phyloP scores from a whole-genome alignment of 2,329 filamentous ascomycete genomes.

The Calycina herbarum region DNA sequence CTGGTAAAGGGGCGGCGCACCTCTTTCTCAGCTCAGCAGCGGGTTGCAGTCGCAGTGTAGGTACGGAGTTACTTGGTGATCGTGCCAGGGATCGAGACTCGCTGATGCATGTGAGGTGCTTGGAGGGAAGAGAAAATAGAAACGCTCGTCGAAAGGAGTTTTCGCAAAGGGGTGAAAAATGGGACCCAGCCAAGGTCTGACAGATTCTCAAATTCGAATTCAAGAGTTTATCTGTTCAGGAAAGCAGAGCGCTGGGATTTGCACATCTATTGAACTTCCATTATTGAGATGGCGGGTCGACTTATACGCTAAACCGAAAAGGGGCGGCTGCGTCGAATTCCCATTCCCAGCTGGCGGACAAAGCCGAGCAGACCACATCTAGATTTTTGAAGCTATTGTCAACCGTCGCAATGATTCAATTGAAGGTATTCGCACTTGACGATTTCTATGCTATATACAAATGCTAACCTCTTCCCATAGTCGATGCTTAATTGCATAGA shows the following conservation, averaged over 20 bases:
- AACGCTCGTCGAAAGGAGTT: background rate
- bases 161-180: slow-evolving; percentile 10
- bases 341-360: background rate
- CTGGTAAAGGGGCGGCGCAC: slow-evolving; percentile 14
- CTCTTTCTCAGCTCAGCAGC: slow-evolving; percentile 20
- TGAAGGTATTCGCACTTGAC: slow-evolving; percentile 60
- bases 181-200: slow-evolving; percentile 27
- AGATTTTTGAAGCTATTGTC: slow-evolving; percentile 21
- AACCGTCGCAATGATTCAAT: slow-evolving; percentile 76
- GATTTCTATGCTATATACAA: background rate
- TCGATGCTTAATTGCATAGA: slow-evolving; percentile 99
- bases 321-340: background rate
- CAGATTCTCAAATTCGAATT: slow-evolving; percentile 11
- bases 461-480: slow-evolving; percentile 46
- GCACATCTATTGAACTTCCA: slow-evolving; percentile 8
- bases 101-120: background rate
- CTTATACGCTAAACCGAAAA: background rate
- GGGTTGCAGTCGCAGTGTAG: slow-evolving; percentile 1
- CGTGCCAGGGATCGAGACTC: slow-evolving; percentile 16
- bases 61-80: slow-evolving; percentile 10
- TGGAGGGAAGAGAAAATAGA: slow-evolving; percentile 6
- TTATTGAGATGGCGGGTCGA: slow-evolving; percentile 16
- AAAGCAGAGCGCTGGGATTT: background rate
- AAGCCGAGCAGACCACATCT: slow-evolving; percentile 8
- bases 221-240: background rate